phyloP scores from a whole-genome alignment of 352 stramenopile genomes.

The Globisporangium okanoganense region DNA sequence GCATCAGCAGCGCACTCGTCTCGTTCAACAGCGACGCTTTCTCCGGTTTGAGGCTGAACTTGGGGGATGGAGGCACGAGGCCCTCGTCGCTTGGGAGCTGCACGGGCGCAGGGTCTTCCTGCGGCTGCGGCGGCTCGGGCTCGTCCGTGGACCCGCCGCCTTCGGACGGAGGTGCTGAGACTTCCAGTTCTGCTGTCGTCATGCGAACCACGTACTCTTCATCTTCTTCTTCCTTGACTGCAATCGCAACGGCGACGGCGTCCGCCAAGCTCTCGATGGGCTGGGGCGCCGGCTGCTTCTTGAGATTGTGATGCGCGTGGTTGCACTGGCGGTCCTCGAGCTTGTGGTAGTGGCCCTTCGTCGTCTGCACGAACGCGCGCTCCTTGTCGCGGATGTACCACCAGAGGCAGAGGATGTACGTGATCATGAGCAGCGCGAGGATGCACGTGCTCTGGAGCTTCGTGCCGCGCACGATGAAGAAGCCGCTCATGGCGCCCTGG shows the following conservation, averaged over 20 bases:
- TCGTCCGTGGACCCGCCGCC: slow-evolving; percentile 8
- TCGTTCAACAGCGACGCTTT: slow-evolving; percentile 18
- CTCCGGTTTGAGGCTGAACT: slow-evolving; percentile 8
- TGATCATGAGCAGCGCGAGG: slow-evolving; percentile 75
- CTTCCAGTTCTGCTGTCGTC: not conserved
- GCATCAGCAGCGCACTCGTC: slow-evolving; percentile 33
- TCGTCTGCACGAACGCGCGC: slow-evolving; percentile 43
- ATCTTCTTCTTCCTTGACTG: not conserved
- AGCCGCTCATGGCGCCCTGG: slow-evolving; percentile 77
- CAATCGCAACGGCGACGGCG: slow-evolving; percentile 10
- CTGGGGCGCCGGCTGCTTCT: slow-evolving; percentile 8
- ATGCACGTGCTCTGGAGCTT: slow-evolving; percentile 68
- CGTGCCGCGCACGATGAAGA: slow-evolving; percentile 78
- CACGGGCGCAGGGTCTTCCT: not conserved
- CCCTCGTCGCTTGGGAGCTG: not conserved
- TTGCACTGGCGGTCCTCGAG: slow-evolving; percentile 40
- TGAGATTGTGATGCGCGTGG: slow-evolving; percentile 25
- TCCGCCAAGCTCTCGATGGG: slow-evolving; percentile 10
- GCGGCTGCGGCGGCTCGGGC: slow-evolving; percentile 7
- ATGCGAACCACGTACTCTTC: not conserved
- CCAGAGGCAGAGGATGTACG: slow-evolving; percentile 77
- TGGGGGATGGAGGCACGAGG: slow-evolving; percentile 1
- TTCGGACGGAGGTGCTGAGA: not conserved
- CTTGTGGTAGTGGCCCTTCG: slow-evolving; percentile 28
- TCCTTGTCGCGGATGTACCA: slow-evolving; percentile 87